Evolutionary conservation across 306 rosid species (phyloP), one percentile per base, ranked within the genome.

Genomic region (Corylus avellana): DNA sequence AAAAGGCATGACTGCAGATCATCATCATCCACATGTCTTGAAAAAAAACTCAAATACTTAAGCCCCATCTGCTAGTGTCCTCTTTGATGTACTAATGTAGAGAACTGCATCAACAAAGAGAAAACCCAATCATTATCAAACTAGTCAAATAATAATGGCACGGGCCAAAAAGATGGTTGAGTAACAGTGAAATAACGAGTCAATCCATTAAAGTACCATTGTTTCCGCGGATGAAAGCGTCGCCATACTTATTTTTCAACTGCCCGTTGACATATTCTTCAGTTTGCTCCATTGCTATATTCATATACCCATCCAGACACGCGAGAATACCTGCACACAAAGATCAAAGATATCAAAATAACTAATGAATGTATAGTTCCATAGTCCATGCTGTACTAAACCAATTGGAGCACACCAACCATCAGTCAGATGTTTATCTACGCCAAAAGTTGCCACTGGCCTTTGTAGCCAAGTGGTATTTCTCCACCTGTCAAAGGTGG

Each of bases 221-320:
- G 51, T 94, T 95, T 74, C 96, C 99, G 2, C 99, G 95, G 70
- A 95, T 95, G 81, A 95, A 95, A 3, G 99, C 99, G 48, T 95
- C 98, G 0, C 99, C 99, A 70, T 95, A 95, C 72, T 95, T 95
- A 83, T 95, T 95, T 80, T 95, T 95, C 84, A 95, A 84, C 80
- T 93, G 98, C 35, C 98, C 99, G 35, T 93, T 95, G 18, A 91
- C 98, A 22, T 95, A 95, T 81, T 95, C 98, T 85, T 95, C 99
- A 0, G 99, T 95, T 72, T 95, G 99, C 85, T 95, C 99, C 99
- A 95, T 95, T 67, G 99, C 98, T 84, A 95, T 93, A 71, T 95
- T 95, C 97, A 95, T 95, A 84, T 95, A 95, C 72, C 99, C 99
- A 87, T 95, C 97, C 35, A 94, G 91, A 85, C 99, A 95, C 13